Conservation (phyloP, 176 grass and related monocot genomes). For the Dendrocalamus sinicus region DNA sequence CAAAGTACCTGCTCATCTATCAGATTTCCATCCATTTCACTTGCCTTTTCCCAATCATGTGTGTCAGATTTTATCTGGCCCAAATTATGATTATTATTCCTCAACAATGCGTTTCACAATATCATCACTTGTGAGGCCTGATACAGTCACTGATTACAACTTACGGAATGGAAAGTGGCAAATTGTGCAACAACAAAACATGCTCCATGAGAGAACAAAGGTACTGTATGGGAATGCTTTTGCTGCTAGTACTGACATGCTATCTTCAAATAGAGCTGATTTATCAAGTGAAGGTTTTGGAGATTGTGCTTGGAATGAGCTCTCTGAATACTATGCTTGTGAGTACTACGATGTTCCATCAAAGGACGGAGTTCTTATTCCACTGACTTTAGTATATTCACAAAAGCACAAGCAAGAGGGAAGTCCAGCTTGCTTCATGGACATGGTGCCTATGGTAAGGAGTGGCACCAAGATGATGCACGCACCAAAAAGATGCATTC, state of each 20-base stretch:
- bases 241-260: constrained; percentile 49
- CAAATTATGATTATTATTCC: constrained; percentile 89
- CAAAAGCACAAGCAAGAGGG: constrained; percentile 78
- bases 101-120: constrained; percentile 90
- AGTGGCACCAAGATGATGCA: too few species aligned
- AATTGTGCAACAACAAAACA: constrained; percentile 93
- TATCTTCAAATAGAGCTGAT: constrained; percentile 45
- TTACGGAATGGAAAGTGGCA: constrained; percentile 80
- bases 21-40: constrained; percentile 64
- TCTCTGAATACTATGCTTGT: constrained; percentile 90
- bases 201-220: constrained; percentile 85
- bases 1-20: constrained; percentile 56
- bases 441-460: constrained; percentile 97
- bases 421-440: constrained; percentile 92
- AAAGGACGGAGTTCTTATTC: constrained; percentile 67
- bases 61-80: constrained; percentile 82
- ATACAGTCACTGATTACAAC: constrained; percentile 95
- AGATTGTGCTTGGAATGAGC: constrained; percentile 75
- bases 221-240: constrained; percentile 73
- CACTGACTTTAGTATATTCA: constrained; percentile 81
- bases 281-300: constrained; percentile 50
- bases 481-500: too few species aligned
- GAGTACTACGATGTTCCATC: constrained; percentile 83
- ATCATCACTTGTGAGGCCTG: constrained; percentile 78
- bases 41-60: constrained; percentile 86